Conservation (phyloP, 2,329 filamentous ascomycete genomes). For the Cercospora berteroae region DNA sequence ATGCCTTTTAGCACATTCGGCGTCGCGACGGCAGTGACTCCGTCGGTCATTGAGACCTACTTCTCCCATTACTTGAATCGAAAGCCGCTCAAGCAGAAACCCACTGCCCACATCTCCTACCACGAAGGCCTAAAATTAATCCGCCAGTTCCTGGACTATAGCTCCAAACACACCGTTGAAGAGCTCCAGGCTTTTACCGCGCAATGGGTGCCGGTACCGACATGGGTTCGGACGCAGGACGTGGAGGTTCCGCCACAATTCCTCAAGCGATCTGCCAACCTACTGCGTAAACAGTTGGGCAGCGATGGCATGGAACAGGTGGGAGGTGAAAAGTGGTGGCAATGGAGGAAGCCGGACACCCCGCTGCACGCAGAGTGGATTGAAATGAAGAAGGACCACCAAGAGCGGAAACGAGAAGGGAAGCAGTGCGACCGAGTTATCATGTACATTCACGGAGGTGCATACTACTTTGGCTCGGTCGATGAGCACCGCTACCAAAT, state of each 20-base stretch:
- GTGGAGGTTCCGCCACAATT: constrained; percentile 63
- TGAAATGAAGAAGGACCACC: constrained; percentile 83
- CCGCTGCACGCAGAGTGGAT: constrained; percentile 87
- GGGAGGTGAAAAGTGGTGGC: constrained; percentile 85
- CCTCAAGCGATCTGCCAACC: constrained; percentile 63
- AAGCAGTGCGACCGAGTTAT: constrained; percentile 69
- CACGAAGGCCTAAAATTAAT: constrained; percentile 88
- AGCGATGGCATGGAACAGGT: constrained; percentile 69
- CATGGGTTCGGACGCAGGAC: constrained; percentile 79
- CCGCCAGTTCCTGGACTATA: constrained; percentile 78
- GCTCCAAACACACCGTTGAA: constrained; percentile 86
- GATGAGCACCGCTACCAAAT: constrained; percentile 98
- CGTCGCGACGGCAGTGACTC: constrained; percentile 79
- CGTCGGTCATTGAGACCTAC: constrained; percentile 81
- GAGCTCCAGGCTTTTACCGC: constrained; percentile 87
- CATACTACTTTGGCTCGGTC: constrained; percentile 92
- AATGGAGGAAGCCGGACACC: constrained; percentile 70
- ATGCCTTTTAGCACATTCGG: constrained; percentile 76
- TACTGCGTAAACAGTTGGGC: constrained; percentile 73
- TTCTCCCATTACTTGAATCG: constrained; percentile 88
- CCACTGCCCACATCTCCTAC: constrained; percentile 88
- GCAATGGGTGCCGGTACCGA: constrained; percentile 86
- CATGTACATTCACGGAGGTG: constrained; percentile 91
- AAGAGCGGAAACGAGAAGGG: constrained; percentile 62
- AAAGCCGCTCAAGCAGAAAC: constrained; percentile 70